Percentiles rank a stretch among this genome's conserved stretches.
phyloP scores from a whole-genome alignment of 441 rosid species.

The Viola pubescens region DNA sequence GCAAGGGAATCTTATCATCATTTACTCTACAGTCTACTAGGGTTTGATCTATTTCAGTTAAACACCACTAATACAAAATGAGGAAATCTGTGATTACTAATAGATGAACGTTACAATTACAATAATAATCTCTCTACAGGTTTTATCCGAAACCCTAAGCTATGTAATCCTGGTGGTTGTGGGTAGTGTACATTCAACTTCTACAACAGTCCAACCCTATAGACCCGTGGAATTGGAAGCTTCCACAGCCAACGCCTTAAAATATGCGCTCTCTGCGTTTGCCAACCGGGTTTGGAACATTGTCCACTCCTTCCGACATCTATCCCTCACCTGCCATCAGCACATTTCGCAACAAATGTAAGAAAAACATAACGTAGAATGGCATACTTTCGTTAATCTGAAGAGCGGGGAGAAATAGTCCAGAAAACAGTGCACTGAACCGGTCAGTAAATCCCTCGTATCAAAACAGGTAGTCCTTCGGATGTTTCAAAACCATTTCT shows the following conservation, averaged over 20 bases:
- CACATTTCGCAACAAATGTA: not conserved
- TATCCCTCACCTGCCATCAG: constrained; percentile 70
- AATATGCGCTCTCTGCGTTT: constrained; percentile 58
- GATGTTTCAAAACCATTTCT: no score
- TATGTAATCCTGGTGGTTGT: constrained; percentile 15
- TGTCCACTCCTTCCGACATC: constrained; percentile 85
- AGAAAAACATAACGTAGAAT: not conserved
- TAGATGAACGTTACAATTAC: constrained; percentile 16
- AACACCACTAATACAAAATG: not conserved
- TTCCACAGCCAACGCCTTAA: constrained; percentile 27
- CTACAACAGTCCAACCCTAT: constrained; percentile 17
- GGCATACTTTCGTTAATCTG: no score
- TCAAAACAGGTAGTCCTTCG: no score
- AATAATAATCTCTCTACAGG: constrained; percentile 19
- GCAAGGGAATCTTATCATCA: no score
- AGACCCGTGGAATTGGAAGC: constrained; percentile 35
- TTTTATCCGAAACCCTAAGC: constrained; percentile 12
- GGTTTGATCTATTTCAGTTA: constrained; percentile 6
- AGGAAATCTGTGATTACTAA: constrained; percentile 12
- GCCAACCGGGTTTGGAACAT: constrained; percentile 62
- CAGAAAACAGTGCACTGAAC: not conserved
- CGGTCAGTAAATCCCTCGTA: not conserved
- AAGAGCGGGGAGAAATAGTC: no score
- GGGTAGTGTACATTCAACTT: constrained; percentile 20
- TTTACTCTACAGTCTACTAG: not conserved